Evolutionary conservation across 176 grass and related monocot species (phyloP), one percentile per base, ranked within the genome.

Genomic region (Microstegium vimineum): DNA sequence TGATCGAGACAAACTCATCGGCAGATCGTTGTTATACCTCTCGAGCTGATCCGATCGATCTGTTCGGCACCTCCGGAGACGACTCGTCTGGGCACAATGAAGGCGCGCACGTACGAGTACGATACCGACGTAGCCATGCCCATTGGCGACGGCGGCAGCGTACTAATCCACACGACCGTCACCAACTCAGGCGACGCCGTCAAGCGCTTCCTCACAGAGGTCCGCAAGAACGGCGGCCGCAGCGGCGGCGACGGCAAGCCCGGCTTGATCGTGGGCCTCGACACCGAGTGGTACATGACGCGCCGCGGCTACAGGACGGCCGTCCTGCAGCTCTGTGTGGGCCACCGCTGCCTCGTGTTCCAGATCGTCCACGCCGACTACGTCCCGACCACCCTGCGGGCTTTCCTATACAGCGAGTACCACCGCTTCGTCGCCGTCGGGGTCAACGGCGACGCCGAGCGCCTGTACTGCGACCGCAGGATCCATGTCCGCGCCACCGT

Each of bases 271-370:
- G 87, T 97, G 26, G 94, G 91, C 26, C 74, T 97, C 27, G 91
- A 97, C 74, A 66, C 80, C 41, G 84, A 97, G 75, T 97, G 89
- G 90, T n/a, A n/a, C n/a, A n/a, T n/a, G n/a, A n/a, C 85, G 83
- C 34, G 34, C 0, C 66, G 16, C 45, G 4, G 4, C 34, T 10
- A 90, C 76, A 47, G 27, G 5, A 69, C 87, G n/a, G 87, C 85
- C 6, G 59, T 94, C 8, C 85, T 97, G 68, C 94, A 94, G 86
- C 79, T 97, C 63, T 97, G 92, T 77, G 85, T 94, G 40, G 85
- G 83, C 33, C 62, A 6, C 9, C 76, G 86, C 27, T 89, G 88
- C 65, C 94, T 97, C 47, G 7, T 97, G 27, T 94, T 90, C 77
- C 84, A 81, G 69, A 22, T 87, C 63, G 0, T 51, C 3, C 82